Evolutionary conservation across 2,329 filamentous ascomycete species (phyloP), one percentile per base, ranked within the genome.

Genomic region (Mariannaea elegans): DNA sequence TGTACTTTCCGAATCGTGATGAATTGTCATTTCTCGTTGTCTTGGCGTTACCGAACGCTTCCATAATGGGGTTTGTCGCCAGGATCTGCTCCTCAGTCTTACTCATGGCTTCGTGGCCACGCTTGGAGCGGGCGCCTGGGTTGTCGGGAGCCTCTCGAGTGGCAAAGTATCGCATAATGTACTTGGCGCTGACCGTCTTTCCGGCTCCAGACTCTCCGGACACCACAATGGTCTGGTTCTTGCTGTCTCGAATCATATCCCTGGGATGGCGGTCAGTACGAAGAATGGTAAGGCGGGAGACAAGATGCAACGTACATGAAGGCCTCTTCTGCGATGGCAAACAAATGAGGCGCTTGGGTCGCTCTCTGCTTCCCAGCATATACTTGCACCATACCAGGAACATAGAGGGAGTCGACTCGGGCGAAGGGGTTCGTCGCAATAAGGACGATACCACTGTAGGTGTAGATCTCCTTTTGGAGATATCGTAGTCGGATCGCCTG

Each of bases 11-110:
- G 78, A 99, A 99, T 73, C 95, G 88, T 39, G 95, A 99, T 42
- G 95, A 99, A 80, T 99, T 99, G 80, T 99, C 95, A 81, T 99
- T 99, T 76, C 95, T 87, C 10, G 95, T 99, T n/a, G 95, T 99
- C 82, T 99, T 99, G 54, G 95, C 95, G 81, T 99, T 99, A 76
- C 95, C 95, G 74, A 99, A 99, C 31, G 95, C 94, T 86, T 99
- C 95, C 95, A 99, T 99, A 76, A 99, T 97, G 36, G 95, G 95
- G 76, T 99, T 99, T 53, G 95, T 99, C 27, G 95, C 95, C 68
- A 99, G 82, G 74, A 99, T 99, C 77, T 97, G 94, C 81, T 99
- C 94, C 80, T 99, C 95, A 1, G 95, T 99, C 82, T 97, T 92
- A 76, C 94, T 98, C 90, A 98, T 98, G 65, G 89, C 75, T 59